Evolutionary conservation across 208 protist genomes (phyloP).

Genomic region (Leishmania braziliensis): DNA sequence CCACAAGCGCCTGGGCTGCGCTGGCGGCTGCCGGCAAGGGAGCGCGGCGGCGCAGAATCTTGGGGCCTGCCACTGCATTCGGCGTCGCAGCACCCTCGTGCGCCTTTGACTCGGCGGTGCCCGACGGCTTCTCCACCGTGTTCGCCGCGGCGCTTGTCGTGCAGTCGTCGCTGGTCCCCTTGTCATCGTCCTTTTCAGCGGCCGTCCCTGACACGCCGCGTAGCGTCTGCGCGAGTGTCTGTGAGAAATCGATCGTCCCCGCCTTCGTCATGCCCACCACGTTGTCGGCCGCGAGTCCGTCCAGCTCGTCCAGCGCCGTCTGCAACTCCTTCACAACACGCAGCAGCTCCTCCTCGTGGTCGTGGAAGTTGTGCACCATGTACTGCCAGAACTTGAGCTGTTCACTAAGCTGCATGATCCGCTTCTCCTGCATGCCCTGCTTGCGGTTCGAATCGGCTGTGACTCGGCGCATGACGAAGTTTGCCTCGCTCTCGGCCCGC

Average conservation of each 20-base stretch:
- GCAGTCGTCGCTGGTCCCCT: not conserved
- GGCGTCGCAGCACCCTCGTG: conserved; percentile 1
- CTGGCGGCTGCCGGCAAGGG: conserved; percentile 61
- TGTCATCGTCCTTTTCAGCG: conserved; percentile 2
- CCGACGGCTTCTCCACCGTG: not conserved
- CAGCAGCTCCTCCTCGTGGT: conserved; percentile 88
- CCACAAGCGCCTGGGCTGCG: conserved; percentile 70
- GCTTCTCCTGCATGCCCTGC: conserved; percentile 91
- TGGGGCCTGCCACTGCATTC: conserved; percentile 34
- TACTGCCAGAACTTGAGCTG: conserved; percentile 94
- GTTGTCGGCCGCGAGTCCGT: conserved; percentile 70
- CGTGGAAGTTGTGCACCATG: conserved; percentile 93
- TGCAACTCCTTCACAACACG: conserved; percentile 76
- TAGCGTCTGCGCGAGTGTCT: conserved; percentile 41
- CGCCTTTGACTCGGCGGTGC: not conserved
- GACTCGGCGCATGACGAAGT: conserved; percentile 90
- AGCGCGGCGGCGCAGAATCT: conserved; percentile 72
- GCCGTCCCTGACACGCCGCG: conserved; percentile 13
- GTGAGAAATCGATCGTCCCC: conserved; percentile 87
- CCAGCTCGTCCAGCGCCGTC: conserved; percentile 74
- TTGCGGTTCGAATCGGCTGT: conserved; percentile 75
- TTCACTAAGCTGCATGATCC: conserved; percentile 80
- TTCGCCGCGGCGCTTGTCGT: not conserved
- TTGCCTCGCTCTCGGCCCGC: conserved; percentile 85
- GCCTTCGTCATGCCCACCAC: conserved; percentile 43